Evolutionary conservation across 495 filamentous ascomycete species (phyloP).

Genomic region (Podospora australis): DNA sequence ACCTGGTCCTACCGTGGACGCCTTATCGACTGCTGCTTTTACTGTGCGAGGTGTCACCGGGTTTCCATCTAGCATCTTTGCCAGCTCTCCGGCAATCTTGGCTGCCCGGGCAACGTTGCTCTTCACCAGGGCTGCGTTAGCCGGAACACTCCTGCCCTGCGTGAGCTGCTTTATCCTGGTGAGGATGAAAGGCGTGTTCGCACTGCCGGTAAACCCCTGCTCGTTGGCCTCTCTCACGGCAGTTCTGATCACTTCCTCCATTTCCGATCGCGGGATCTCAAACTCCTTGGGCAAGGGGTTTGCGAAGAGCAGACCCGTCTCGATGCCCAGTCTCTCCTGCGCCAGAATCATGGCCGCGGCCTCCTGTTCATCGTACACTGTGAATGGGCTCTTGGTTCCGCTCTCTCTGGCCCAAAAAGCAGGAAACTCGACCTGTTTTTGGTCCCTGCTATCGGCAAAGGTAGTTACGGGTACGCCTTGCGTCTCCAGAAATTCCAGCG

Average conservation of each 20-base stretch:
- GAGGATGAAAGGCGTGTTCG: slow-evolving; percentile 86
- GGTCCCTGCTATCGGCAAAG: slow-evolving; percentile 64
- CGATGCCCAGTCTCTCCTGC: slow-evolving; percentile 54
- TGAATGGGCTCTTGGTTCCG: slow-evolving; percentile 67
- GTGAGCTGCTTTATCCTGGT: slow-evolving; percentile 75
- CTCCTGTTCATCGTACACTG: slow-evolving; percentile 65
- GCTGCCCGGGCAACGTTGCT: slow-evolving; percentile 76
- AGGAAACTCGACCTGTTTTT: slow-evolving; percentile 68
- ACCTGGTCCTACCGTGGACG: no score
- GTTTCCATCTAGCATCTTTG: slow-evolving; percentile 42
- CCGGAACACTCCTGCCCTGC: slow-evolving; percentile 58
- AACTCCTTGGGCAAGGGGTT: slow-evolving; percentile 74
- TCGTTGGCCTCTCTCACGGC: slow-evolving; percentile 67
- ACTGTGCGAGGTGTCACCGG: slow-evolving; percentile 5
- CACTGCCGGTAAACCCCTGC: slow-evolving; percentile 62
- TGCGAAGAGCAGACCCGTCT: slow-evolving; percentile 74
- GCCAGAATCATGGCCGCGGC: slow-evolving; percentile 73
- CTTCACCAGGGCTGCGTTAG: slow-evolving; percentile 73
- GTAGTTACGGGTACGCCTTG: slow-evolving; percentile 83
- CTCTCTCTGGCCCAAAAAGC: slow-evolving; percentile 88
- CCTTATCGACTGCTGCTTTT: not conserved
- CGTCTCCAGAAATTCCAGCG: slow-evolving; percentile 91
- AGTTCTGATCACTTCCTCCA: slow-evolving; percentile 64
- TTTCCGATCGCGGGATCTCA: slow-evolving; percentile 64
- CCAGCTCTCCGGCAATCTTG: slow-evolving; percentile 69